A percentile compares a stretch with the other conserved stretches of the same genome.
These are phyloP conservation scores for Hevea brasiliensis DNA, from an alignment of 345 rosid species.

Conservation along the genomic window DNA sequence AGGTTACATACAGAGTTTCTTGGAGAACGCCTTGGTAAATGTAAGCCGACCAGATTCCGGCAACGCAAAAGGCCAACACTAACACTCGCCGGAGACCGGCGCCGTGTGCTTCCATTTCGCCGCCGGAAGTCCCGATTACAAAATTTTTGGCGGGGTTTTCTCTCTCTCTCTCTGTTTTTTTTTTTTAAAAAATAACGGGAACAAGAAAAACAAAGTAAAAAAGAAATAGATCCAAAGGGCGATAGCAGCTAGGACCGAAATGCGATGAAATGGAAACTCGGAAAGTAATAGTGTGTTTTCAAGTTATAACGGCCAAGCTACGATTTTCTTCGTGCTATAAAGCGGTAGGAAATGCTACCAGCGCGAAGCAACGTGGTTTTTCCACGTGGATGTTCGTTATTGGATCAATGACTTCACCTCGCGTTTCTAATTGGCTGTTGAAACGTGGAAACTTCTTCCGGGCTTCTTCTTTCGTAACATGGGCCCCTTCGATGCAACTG, in stretches of 20 bases:
- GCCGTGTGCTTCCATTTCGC: constrained; percentile 54
- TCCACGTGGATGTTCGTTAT: constrained; percentile 23
- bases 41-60: constrained; percentile 96
- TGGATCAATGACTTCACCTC: constrained; percentile 16
- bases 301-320: constrained; percentile 9
- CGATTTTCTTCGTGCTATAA: neutral
- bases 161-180: neutral
- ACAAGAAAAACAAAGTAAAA: too few species aligned
- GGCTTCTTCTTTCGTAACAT: neutral
- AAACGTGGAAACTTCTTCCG: neutral
- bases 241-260: neutral
- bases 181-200: neutral
- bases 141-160: neutral
- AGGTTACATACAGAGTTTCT: constrained; percentile 71
- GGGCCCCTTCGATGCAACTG: too few species aligned
- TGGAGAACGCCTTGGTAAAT: constrained; percentile 96
- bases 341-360: neutral
- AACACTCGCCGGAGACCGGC: constrained; percentile 66
- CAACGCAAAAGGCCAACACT: constrained; percentile 75
- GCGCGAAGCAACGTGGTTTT: constrained; percentile 20
- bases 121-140: constrained; percentile 7
- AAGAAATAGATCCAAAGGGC: too few species aligned
- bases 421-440: constrained; percentile 24
- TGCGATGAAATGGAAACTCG: neutral
- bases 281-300: too few species aligned